Evolutionary conservation across 257 asterid genomes (phyloP).

Genomic region (Jacaranda copaia): DNA sequence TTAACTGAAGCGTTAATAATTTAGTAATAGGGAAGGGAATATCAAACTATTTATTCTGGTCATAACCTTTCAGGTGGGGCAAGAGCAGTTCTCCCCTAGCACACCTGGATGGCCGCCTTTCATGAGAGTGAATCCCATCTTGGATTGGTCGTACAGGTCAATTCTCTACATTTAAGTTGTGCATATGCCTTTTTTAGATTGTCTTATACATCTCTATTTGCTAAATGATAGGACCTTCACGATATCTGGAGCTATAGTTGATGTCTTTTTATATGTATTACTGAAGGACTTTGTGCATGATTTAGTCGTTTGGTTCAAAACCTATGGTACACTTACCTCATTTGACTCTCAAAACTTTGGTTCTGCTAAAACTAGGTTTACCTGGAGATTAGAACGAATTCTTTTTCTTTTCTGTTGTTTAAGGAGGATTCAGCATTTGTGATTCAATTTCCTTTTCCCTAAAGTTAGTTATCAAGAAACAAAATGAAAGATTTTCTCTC

Average conservation of each 20-base stretch:
- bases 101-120: slow-evolving; percentile 97
- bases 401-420: no score
- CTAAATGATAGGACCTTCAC: no score
- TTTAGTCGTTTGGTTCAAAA: no score
- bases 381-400: no score
- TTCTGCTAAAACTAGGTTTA: not conserved
- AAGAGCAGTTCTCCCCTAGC: slow-evolving; percentile 94
- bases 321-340: not conserved
- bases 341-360: not conserved
- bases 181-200: slow-evolving; percentile 11
- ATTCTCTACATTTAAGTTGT: slow-evolving; percentile 14
- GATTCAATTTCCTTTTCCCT: no score
- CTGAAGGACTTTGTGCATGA: no score
- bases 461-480: no score
- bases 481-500: no score
- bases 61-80: slow-evolving; percentile 71
- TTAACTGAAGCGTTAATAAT: slow-evolving; percentile 10
- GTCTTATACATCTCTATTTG: not conserved
- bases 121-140: slow-evolving; percentile 96
- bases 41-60: not conserved
- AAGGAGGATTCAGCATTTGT: no score
- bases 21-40: not conserved
- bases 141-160: slow-evolving; percentile 97
- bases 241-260: no score
- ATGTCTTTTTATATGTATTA: no score